Conservation (phyloP, 2,329 filamentous ascomycete species). For the Alternaria atra region DNA sequence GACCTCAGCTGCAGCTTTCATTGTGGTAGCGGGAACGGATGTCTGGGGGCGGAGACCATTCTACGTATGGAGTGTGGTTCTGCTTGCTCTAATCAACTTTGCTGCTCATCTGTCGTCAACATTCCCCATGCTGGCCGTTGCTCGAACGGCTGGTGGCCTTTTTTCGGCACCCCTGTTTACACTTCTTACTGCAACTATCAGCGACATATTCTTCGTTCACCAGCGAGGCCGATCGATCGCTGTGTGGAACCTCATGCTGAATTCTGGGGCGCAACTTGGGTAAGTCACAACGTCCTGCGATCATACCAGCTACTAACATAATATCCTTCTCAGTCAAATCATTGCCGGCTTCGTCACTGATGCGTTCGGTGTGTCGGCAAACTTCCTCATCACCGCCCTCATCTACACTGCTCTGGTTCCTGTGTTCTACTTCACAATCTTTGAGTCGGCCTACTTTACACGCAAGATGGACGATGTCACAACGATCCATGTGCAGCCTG, state of each 20-base stretch:
- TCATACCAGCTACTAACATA: not conserved
- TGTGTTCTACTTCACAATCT: conserved; percentile 19
- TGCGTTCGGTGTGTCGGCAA: conserved; percentile 15
- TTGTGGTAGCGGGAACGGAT: conserved; percentile 20
- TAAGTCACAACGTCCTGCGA: conserved; percentile 3
- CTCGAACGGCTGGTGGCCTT: conserved; percentile 20
- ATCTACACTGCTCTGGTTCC: conserved; percentile 16
- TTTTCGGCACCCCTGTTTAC: conserved; percentile 23
- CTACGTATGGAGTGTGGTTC: conserved; percentile 18
- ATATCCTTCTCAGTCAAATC: not conserved
- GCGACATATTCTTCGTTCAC: conserved; percentile 24
- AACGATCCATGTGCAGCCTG: conserved; percentile 5
- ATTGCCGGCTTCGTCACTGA: conserved; percentile 22
- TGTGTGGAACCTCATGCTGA: conserved; percentile 23
- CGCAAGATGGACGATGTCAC: conserved; percentile 9
- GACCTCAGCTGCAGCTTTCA: conserved; percentile 22
- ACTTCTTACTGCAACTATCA: conserved; percentile 21
- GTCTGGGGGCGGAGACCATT: conserved; percentile 22
- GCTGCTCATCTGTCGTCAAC: conserved; percentile 16
- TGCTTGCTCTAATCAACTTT: conserved; percentile 18
- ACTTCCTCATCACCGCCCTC: conserved; percentile 19
- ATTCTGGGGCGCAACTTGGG: conserved; percentile 23
- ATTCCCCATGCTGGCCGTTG: conserved; percentile 17
- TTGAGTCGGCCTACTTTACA: conserved; percentile 22
- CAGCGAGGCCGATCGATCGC: conserved; percentile 23